A percentile compares a stretch with the other conserved stretches of the same genome.
These are phyloP conservation scores for Globisporangium polare DNA, from an alignment of 352 stramenopile genomes.

Conservation along the genomic window DNA sequence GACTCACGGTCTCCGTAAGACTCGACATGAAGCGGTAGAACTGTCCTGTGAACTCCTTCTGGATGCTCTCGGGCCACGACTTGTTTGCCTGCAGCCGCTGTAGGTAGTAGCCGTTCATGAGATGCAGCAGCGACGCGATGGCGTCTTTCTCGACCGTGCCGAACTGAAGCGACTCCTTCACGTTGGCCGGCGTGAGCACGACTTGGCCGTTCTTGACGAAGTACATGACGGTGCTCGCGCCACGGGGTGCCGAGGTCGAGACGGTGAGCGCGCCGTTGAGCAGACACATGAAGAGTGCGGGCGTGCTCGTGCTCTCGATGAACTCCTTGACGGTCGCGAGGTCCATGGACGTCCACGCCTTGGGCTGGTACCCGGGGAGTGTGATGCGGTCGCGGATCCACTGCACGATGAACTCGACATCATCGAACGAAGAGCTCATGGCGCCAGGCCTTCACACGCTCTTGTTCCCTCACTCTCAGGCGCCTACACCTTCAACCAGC, in stretches of 20 bases:
- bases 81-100: constrained; percentile 77
- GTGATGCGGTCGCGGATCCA: constrained; percentile 83
- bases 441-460: not conserved
- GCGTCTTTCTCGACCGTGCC: constrained; percentile 75
- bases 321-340: constrained; percentile 84
- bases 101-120: constrained; percentile 84
- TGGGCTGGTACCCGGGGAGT: constrained; percentile 62
- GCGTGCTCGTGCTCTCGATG: constrained; percentile 59
- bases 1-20: constrained; percentile 91
- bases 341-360: constrained; percentile 72
- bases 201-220: constrained; percentile 87
- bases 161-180: constrained; percentile 63
- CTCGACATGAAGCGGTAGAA: constrained; percentile 95
- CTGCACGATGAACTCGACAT: constrained; percentile 79
- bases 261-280: constrained; percentile 47
- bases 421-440: constrained; percentile 85
- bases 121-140: constrained; percentile 74
- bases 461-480: not conserved
- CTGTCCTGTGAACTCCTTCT: constrained; percentile 93
- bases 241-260: constrained; percentile 51
- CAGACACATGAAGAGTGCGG: constrained; percentile 64
- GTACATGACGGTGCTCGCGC: constrained; percentile 65
- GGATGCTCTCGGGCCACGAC: constrained; percentile 91
- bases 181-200: constrained; percentile 51
- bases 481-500: not conserved